Conservation (phyloP, 208 protist genomes). For the Tritrichomonas musculus region DNA sequence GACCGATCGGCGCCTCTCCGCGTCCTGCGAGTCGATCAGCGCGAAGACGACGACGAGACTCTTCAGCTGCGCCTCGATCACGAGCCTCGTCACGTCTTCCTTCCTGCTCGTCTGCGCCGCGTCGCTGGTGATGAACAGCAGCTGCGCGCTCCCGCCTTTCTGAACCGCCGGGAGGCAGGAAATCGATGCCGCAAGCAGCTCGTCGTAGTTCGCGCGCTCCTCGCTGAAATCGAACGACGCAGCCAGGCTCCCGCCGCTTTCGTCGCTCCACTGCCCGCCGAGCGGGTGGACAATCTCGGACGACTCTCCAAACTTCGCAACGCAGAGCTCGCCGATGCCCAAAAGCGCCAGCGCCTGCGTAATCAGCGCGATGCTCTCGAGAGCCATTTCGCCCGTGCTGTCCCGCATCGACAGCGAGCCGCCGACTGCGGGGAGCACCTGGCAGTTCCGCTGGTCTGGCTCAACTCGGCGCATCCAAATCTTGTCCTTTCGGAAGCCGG, state of each 20-base stretch:
- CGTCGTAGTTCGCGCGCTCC: neutral
- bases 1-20: conserved; percentile 38
- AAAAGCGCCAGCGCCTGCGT: conserved; percentile 81
- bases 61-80: neutral
- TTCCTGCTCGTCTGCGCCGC: neutral
- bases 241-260: conserved; percentile 41
- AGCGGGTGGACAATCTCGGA: conserved; percentile 86
- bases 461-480: conserved; percentile 99
- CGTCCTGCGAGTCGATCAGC: conserved; percentile 27
- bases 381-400: conserved; percentile 78
- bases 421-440: conserved; percentile 95
- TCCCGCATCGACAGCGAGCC: conserved; percentile 92
- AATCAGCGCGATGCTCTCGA: conserved; percentile 83
- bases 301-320: conserved; percentile 75
- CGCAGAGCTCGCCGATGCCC: conserved; percentile 73
- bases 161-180: neutral
- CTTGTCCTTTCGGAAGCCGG: conserved; percentile 97
- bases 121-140: neutral
- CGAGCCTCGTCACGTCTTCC: neutral
- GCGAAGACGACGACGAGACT: conserved; percentile 31
- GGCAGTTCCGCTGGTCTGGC: conserved; percentile 63
- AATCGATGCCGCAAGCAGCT: neutral
- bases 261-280: conserved; percentile 73
- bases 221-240: conserved; percentile 34
- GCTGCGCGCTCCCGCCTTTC: neutral